Base-by-base conservation (phyloP, 108 stramenopile genomes). In the Cyclotella cryptica region DNA sequence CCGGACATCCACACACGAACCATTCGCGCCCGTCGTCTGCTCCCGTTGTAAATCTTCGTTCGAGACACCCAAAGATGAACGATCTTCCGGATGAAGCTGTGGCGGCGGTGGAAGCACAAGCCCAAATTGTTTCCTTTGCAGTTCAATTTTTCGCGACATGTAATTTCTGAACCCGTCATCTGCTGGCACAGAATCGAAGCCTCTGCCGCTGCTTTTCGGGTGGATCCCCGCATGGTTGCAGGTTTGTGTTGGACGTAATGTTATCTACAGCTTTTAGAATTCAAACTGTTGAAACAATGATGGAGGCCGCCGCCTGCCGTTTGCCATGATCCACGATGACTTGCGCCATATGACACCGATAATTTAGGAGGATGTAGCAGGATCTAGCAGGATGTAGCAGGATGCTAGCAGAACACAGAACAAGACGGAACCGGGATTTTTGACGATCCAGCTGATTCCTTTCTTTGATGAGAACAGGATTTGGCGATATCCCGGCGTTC, bases 121-220 rank as follows among this genome's bases (percentile, higher is more conserved):
- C 22, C 93, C 93, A 61, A 92, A 88, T 65, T 92, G 91, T 59
- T 85, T 77, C 29, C 93, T 78, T 58, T 95, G 93, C 55, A 88
- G 27, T 41, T 88, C 89, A 72, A 95, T 91, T 69, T 95, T 95
- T 55, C 87, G 80, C 8, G 88, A 78, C 93, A 95, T 92, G 84
- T 95, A 95, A 39, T 89, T 79, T 12, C 87, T 88, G 84, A 95
- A 95, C 35, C 80, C 79, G 72, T 95, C 88, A 75, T 89, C 88
- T 52, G 82, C 78, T 53, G 83, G 76, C 26, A 52, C 67, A 1
- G 67, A 68, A 24, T 68, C 49, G 29, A 68, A 68, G 49, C 35
- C 21, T 35, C 49, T 27, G 51, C 67, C 49, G 7, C 22, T 52
- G 8, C 35, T 41, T 47, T 30, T 30, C 57, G 24, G 24, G 24